Evolutionary conservation across 2,329 filamentous ascomycete genomes (phyloP).

Genomic region (Fusarium denticulatum): DNA sequence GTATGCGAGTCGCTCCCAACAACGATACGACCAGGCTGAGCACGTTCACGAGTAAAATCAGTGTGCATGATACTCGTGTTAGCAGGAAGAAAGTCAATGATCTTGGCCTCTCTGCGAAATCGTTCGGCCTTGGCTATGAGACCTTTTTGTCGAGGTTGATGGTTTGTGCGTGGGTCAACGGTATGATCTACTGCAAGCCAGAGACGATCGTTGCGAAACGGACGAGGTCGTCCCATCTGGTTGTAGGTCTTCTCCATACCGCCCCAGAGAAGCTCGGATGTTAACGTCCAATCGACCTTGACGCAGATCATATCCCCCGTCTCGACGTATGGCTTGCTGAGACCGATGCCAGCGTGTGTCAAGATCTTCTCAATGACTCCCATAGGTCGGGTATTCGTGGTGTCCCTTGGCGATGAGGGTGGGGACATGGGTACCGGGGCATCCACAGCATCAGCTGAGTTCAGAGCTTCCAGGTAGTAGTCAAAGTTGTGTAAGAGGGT

Average conservation of each 20-base stretch:
- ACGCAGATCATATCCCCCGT: background rate
- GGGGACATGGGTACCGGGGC: background rate
- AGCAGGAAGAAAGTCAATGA: background rate
- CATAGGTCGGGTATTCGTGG: background rate
- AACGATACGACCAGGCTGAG: background rate
- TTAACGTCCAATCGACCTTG: background rate
- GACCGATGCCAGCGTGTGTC: background rate
- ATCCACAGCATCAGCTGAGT: background rate
- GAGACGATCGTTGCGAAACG: background rate
- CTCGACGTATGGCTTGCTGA: background rate
- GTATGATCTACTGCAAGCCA: background rate
- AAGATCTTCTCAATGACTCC: background rate
- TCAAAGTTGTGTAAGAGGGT: background rate
- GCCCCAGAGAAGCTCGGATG: background rate
- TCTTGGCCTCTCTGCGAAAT: background rate
- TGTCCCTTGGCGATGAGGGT: accelerated
- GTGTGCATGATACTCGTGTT: background rate
- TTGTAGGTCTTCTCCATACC: background rate
- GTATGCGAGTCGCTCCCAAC: background rate
- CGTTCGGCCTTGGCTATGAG: background rate
- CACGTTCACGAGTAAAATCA: background rate
- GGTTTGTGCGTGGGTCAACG: background rate
- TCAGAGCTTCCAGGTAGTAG: background rate
- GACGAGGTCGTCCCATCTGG: background rate
- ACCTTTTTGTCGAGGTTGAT: background rate